Conservation (phyloP, 2,329 filamentous ascomycete genomes). For the Moelleriella libera region DNA sequence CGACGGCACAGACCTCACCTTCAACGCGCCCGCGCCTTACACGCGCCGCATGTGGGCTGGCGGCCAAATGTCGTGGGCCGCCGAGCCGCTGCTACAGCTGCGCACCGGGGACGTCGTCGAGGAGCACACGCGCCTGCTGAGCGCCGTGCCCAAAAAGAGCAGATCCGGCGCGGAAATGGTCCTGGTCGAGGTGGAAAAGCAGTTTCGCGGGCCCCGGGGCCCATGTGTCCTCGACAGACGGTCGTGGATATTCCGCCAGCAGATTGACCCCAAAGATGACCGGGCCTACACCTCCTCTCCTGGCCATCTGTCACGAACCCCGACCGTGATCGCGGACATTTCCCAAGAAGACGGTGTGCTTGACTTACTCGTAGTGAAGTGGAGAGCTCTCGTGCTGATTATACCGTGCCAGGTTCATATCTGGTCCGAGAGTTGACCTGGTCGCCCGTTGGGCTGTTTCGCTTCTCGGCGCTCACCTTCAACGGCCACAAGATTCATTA, state of each 20-base stretch:
- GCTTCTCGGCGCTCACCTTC: slow-evolving; percentile 74
- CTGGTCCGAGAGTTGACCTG: slow-evolving; percentile 17
- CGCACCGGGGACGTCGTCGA: slow-evolving; percentile 39
- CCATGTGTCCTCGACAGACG: slow-evolving; percentile 37
- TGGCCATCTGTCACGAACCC: slow-evolving; percentile 6
- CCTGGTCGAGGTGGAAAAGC: slow-evolving; percentile 49
- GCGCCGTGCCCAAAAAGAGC: slow-evolving; percentile 39
- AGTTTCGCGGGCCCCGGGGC: slow-evolving; percentile 35
- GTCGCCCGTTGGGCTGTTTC: slow-evolving; percentile 48
- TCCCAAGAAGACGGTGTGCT: background rate
- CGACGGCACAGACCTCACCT: slow-evolving; percentile 47
- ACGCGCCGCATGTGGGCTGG: slow-evolving; percentile 56
- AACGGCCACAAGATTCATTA: slow-evolving; percentile 82
- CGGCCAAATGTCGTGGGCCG: slow-evolving; percentile 40
- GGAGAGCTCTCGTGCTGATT: too few species aligned
- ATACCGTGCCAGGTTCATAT: too few species aligned
- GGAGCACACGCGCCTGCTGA: slow-evolving; percentile 41
- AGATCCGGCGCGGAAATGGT: slow-evolving; percentile 46
- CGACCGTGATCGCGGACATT: slow-evolving; percentile 13
- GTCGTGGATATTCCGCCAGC: slow-evolving; percentile 31
- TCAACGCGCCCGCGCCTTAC: slow-evolving; percentile 45
- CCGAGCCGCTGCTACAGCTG: slow-evolving; percentile 16
- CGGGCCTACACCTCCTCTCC: slow-evolving; percentile 8
- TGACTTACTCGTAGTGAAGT: background rate
- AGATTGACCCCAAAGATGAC: slow-evolving; percentile 11